These are phyloP conservation scores for Athelia psychrophila DNA, from an alignment of 1,284 basidiomycete species.

Conservation along the genomic window DNA sequence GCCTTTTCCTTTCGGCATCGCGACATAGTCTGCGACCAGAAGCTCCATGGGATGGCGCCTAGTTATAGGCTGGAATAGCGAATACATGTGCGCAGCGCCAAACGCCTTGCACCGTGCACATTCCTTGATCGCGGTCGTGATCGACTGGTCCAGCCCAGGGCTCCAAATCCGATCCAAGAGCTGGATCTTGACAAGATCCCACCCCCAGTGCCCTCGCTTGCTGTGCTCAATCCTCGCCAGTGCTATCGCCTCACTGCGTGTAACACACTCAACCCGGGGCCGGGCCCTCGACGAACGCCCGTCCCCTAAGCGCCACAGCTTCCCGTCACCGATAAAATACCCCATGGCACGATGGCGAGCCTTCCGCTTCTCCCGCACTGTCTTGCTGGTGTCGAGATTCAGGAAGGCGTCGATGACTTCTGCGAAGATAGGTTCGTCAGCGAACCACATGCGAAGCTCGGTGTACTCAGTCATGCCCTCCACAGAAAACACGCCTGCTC, in stretches of 20 bases:
- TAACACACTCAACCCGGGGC: slow-evolving; percentile 15
- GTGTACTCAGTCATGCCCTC: slow-evolving; percentile 2
- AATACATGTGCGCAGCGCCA: slow-evolving; percentile 20
- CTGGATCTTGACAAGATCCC: slow-evolving; percentile 23
- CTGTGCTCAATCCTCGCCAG: slow-evolving; percentile 16
- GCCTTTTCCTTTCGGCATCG: slow-evolving; percentile 29
- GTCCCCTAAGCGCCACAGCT: slow-evolving; percentile 26
- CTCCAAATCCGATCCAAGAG: slow-evolving; percentile 24
- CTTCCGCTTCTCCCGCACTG: slow-evolving; percentile 8
- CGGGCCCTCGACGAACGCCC: slow-evolving; percentile 12
- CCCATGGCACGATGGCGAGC: slow-evolving; percentile 22
- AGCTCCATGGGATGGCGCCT: slow-evolving; percentile 32
- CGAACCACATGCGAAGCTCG: slow-evolving; percentile 20
- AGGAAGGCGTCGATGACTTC: slow-evolving; percentile 26
- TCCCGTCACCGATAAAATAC: slow-evolving; percentile 28
- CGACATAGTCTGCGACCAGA: slow-evolving; percentile 30
- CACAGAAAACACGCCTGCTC: slow-evolving; percentile 24
- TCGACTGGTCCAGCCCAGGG: slow-evolving; percentile 25
- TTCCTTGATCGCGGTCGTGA: slow-evolving; percentile 23
- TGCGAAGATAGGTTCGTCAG: slow-evolving; percentile 20
- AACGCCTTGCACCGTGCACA: slow-evolving; percentile 28
- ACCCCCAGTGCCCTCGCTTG: slow-evolving; percentile 24
- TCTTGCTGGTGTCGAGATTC: neutral
- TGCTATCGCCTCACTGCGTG: neutral
- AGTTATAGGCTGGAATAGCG: slow-evolving; percentile 32